These are phyloP conservation scores for Puccinia brachypodii DNA, from an alignment of 1,284 basidiomycete genomes.

Conservation along the genomic window DNA sequence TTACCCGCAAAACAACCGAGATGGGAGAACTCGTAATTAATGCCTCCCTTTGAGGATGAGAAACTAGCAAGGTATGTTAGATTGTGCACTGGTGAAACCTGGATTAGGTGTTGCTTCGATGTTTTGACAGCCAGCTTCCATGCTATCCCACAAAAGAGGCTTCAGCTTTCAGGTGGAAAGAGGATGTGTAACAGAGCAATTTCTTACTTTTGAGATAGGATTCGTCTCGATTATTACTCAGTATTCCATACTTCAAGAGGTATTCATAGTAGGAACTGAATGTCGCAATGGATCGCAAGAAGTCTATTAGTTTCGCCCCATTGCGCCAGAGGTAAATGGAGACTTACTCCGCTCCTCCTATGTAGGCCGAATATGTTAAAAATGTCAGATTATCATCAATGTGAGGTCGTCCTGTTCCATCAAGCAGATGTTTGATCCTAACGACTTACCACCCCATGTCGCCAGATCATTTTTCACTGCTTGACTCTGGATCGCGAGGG, in stretches of 20 bases:
- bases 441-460: conserved; percentile 40
- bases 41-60: background rate
- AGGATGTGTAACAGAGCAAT: background rate
- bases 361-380: background rate
- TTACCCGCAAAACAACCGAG: conserved; percentile 45
- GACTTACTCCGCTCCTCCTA: conserved; percentile 38
- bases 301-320: background rate
- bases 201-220: conserved; percentile 29
- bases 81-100: conserved; percentile 21
- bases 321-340: background rate
- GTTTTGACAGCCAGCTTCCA: conserved; percentile 43
- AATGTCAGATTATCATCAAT: background rate
- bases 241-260: conserved; percentile 45
- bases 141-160: conserved; percentile 7
- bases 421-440: background rate
- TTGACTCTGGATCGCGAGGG: conserved; percentile 6
- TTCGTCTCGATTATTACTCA: conserved; percentile 20
- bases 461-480: conserved; percentile 1
- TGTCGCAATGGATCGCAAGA: background rate
- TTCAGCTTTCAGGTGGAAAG: background rate
- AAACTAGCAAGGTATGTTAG: conserved; percentile 31
- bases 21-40: conserved; percentile 34
- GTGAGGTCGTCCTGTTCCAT: background rate
- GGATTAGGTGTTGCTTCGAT: conserved; percentile 38
- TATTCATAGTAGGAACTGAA: conserved; percentile 47